Base-by-base conservation (phyloP, 1,284 basidiomycete genomes). In the Nidula niveotomentosa region DNA sequence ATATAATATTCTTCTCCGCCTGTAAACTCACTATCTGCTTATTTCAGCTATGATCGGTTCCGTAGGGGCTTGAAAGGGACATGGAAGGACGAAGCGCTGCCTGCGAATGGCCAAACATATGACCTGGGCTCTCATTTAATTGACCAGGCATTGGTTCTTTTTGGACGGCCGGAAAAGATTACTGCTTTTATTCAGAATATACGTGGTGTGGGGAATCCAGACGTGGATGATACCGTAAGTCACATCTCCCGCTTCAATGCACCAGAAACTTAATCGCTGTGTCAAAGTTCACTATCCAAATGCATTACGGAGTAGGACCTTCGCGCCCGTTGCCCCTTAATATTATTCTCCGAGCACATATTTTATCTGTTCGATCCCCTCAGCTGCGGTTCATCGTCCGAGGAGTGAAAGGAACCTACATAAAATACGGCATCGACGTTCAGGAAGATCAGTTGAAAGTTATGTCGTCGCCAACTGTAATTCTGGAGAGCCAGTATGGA, bases 111-210 rank as follows among this genome's bases (percentile, higher is more conserved):
- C 6, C 72, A 80, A 47, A 78, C 80, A 2, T 90, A 81, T 64
- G 86, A 90, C 63, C 76, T 90, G 36, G 88, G 84, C 17, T 69
- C 86, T 6, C 87, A 90, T 66, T 70, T 87, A 55, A 84, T 94
- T 62, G 93, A 95, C 72, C 92, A 94, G 69, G 78, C 84, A 6
- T 75, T 94, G 33, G 75, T 78, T 9, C 78, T 95, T 47, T 94
- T 94, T 65, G 93, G 93, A 39, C 76, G 83, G 51, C 93, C 93
- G 0, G 67, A 79, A 36, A 83, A 73, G 55, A 72, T 94, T 34
- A 91, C 88, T 3, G 88, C 84, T 0, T 82, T 90, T 62, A 73
- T 86, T 30, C 81, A 86, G 62, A 93, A 93, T 65, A 70, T 82
- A 44, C 79, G 90, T 49, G 81, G 81, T 10, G 66, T 89, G 47